phyloP scores from a whole-genome alignment of 2,329 filamentous ascomycete genomes.

The Penicillium crustosum region DNA sequence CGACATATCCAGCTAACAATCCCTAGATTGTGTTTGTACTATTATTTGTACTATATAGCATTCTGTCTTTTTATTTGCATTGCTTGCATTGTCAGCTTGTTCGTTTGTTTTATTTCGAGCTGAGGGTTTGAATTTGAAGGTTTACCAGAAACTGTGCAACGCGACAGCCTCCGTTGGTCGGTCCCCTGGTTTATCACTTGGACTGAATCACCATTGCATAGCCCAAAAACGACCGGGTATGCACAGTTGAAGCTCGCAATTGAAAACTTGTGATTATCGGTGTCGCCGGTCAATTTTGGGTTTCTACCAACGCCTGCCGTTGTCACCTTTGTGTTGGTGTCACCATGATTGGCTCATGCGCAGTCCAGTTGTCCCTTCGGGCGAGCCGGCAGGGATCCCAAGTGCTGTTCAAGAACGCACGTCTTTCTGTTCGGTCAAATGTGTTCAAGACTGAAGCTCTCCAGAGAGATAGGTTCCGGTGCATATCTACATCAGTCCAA shows the following conservation, averaged over 20 bases:
- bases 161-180: background rate
- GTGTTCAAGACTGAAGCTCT: constrained; percentile 2
- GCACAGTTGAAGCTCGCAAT: background rate
- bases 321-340: constrained; percentile 7
- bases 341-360: constrained; percentile 19
- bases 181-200: background rate
- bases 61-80: constrained; percentile 4
- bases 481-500: constrained; percentile 14
- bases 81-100: background rate
- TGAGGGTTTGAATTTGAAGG: background rate
- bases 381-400: constrained; percentile 7
- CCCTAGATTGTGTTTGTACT: constrained; percentile 10
- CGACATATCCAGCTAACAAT: constrained; percentile 5
- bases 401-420: constrained; percentile 1
- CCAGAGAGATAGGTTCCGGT: background rate
- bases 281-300: background rate
- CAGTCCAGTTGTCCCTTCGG: constrained; percentile 11
- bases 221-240: background rate
- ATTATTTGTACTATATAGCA: constrained; percentile 11
- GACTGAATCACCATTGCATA: background rate
- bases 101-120: background rate
- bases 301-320: background rate
- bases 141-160: background rate
- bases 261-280: background rate
- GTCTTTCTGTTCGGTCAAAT: constrained; percentile 3